Conservation (phyloP, 2,329 filamentous ascomycete species). For the Venturia nashicola region DNA sequence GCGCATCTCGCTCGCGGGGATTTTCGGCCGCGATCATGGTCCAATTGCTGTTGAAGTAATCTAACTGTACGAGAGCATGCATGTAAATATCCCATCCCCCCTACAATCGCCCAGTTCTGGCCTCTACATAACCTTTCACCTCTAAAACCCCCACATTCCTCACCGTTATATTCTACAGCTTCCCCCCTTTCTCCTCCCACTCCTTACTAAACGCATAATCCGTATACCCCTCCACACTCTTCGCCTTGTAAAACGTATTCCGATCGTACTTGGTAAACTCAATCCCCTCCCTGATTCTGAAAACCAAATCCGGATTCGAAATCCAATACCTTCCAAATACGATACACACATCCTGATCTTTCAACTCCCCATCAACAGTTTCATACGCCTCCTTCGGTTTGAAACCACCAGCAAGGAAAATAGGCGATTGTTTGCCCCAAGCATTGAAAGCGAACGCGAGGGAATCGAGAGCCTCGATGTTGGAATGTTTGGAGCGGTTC, state of each 20-base stretch:
- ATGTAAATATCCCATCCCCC: too few relatives aligned
- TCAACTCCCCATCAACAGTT: slow-evolving; percentile 28
- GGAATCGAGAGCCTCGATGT: slow-evolving; percentile 25
- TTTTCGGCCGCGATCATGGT: too few relatives aligned
- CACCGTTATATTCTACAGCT: background rate
- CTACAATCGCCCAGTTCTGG: too few relatives aligned
- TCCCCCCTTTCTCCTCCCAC: background rate
- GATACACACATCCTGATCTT: slow-evolving; percentile 29
- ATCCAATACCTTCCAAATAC: slow-evolving; percentile 39
- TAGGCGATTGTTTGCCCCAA: slow-evolving; percentile 12
- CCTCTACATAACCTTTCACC: too few relatives aligned
- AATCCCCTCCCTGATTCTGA: slow-evolving; percentile 30
- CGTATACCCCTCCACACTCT: slow-evolving; percentile 26
- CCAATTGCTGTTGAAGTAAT: too few relatives aligned
- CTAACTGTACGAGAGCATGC: too few relatives aligned
- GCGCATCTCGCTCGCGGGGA: too few relatives aligned
- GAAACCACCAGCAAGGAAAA: slow-evolving; percentile 31
- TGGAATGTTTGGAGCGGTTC: slow-evolving; percentile 13
- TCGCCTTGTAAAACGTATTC: slow-evolving; percentile 32
- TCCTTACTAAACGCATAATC: slow-evolving; percentile 25
- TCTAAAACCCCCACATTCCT: too few relatives aligned
- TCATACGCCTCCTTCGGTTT: slow-evolving; percentile 24
- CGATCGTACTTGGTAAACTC: slow-evolving; percentile 33
- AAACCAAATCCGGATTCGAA: slow-evolving; percentile 36
- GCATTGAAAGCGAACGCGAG: slow-evolving; percentile 7